These are phyloP conservation scores for Porphyrellus cyaneotinctus DNA, from an alignment of 768 basidiomycete species.

Conservation along the genomic window DNA sequence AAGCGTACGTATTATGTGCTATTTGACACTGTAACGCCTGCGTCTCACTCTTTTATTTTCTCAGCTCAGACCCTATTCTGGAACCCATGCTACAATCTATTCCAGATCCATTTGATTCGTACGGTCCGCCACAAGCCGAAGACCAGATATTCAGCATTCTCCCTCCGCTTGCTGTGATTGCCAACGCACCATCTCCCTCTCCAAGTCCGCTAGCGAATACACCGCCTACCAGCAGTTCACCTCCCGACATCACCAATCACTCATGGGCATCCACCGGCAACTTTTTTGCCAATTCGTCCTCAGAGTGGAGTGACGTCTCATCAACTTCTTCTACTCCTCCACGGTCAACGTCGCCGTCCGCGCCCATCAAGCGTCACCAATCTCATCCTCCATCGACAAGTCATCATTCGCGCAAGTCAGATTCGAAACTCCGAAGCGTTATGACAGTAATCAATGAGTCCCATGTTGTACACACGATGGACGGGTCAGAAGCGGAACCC, in stretches of 20 bases:
- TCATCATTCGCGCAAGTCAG: conserved; percentile 49
- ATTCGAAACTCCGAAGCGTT: conserved; percentile 67
- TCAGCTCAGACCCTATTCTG: conserved; percentile 80
- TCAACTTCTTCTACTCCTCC: conserved; percentile 41
- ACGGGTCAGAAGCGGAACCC: conserved; percentile 18
- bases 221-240: conserved; percentile 36
- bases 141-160: conserved; percentile 93
- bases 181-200: conserved; percentile 57
- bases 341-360: conserved; percentile 51
- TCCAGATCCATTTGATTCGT: conserved; percentile 91
- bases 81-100: conserved; percentile 88
- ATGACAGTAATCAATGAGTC: conserved; percentile 69
- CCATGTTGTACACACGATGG: conserved; percentile 35
- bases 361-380: conserved; percentile 42
- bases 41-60: conserved; percentile 11
- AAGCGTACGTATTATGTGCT: conserved; percentile 57
- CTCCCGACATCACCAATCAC: conserved; percentile 31
- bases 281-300: conserved; percentile 46
- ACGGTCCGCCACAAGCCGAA: conserved; percentile 82
- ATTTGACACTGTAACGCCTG: conserved; percentile 1
- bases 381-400: conserved; percentile 43
- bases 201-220: conserved; percentile 54
- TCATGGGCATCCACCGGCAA: conserved; percentile 51
- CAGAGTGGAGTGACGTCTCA: conserved; percentile 52
- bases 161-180: conserved; percentile 75